These are phyloP conservation scores for Metroxylon sagu DNA, from an alignment of 176 grass and related monocot genomes.

Conservation along the genomic window DNA sequence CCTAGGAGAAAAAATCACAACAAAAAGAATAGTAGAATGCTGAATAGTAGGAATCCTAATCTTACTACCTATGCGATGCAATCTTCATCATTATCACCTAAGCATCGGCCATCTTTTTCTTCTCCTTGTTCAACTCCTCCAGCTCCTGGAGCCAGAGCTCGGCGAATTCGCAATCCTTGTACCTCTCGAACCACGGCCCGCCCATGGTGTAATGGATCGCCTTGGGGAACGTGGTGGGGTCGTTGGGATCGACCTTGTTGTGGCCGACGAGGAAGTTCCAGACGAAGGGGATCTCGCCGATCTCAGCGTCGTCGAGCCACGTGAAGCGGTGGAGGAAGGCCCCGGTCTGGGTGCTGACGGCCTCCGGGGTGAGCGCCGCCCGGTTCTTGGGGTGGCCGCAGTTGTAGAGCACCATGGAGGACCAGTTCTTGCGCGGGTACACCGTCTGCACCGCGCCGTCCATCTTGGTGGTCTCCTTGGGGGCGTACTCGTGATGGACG, in stretches of 20 bases:
- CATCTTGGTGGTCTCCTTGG: slow-evolving; percentile 79
- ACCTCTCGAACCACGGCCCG: slow-evolving; percentile 73
- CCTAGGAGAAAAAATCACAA: too few species aligned
- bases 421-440: slow-evolving; percentile 98
- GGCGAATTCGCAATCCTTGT: slow-evolving; percentile 69
- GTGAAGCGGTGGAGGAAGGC: slow-evolving; percentile 73
- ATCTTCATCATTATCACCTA: too few species aligned
- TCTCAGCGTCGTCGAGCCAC: slow-evolving; percentile 80
- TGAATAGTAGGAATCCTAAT: too few species aligned
- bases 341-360: slow-evolving; percentile 53
- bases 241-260: slow-evolving; percentile 54
- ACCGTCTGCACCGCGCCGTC: slow-evolving; percentile 70
- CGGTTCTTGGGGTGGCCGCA: slow-evolving; percentile 81
- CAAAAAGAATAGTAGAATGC: too few species aligned
- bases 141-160: slow-evolving; percentile 65
- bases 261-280: slow-evolving; percentile 97
- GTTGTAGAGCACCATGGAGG: slow-evolving; percentile 86
- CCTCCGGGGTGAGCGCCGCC: slow-evolving; percentile 56
- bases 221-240: slow-evolving; percentile 32
- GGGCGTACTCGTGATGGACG: slow-evolving; percentile 77
- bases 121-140: slow-evolving; percentile 44
- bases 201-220: slow-evolving; percentile 82
- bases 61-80: too few species aligned
- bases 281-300: slow-evolving; percentile 62
- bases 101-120: slow-evolving; percentile 14